Conservation (phyloP, 352 stramenopile species). For the Globisporangium megalacanthum region DNA sequence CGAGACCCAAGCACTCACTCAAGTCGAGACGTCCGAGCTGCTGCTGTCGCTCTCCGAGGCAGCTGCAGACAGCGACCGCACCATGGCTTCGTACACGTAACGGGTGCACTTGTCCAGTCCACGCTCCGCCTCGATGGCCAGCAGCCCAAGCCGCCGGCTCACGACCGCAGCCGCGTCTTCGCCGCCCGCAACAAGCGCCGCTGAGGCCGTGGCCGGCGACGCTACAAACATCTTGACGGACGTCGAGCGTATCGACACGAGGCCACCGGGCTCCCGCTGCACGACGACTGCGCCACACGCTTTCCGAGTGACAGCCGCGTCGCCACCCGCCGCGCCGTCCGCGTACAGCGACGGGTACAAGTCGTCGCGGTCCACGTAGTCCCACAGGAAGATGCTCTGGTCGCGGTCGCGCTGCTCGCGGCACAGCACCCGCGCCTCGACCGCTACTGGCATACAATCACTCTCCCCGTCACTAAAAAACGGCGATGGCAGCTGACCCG, state of each 20-base stretch:
- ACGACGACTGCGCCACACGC: slow-evolving; percentile 43
- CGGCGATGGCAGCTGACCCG: slow-evolving; percentile 30
- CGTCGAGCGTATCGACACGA: slow-evolving; percentile 53
- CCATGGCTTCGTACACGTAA: slow-evolving; percentile 48
- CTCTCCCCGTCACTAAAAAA: slow-evolving; percentile 21
- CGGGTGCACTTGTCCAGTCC: slow-evolving; percentile 41
- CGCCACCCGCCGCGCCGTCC: slow-evolving; percentile 7
- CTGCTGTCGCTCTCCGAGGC: slow-evolving; percentile 1
- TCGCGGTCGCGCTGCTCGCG: slow-evolving; percentile 26
- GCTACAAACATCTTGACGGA: slow-evolving; percentile 55
- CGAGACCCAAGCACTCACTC: too few species aligned
- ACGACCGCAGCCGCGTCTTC: slow-evolving; percentile 29
- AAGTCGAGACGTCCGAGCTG: neutral
- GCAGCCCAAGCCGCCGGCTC: slow-evolving; percentile 42
- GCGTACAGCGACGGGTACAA: slow-evolving; percentile 24
- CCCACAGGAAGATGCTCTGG: slow-evolving; percentile 45
- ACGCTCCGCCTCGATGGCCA: slow-evolving; percentile 45
- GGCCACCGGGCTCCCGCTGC: slow-evolving; percentile 27
- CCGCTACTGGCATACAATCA: slow-evolving; percentile 29
- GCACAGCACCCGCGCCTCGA: slow-evolving; percentile 58
- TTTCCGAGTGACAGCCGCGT: slow-evolving; percentile 37
- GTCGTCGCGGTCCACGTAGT: slow-evolving; percentile 66
- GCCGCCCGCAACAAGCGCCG: slow-evolving; percentile 6
- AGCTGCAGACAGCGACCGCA: slow-evolving; percentile 4
- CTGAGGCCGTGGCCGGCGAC: slow-evolving; percentile 16